Percentiles rank a stretch among this genome's conserved stretches.
Evolutionary conservation across 176 grass and related monocot genomes (phyloP).

Genomic region (Aegilops bicornis): DNA sequence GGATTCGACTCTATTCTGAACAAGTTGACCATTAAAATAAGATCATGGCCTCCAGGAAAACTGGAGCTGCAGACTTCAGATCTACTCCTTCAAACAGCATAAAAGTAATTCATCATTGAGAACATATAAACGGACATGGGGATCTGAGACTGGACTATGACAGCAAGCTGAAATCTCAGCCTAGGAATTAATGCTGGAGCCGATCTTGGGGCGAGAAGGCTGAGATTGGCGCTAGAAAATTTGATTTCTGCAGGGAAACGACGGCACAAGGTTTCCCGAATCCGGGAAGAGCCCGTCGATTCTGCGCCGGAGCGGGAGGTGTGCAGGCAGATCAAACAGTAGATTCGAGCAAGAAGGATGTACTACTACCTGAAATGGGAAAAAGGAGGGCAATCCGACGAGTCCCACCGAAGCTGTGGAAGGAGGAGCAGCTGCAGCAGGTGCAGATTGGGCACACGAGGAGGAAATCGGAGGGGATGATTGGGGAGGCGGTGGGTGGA

Average conservation of each 20-base stretch:
- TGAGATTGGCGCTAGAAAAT: neutral
- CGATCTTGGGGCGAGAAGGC: neutral
- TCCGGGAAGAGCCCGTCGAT: neutral
- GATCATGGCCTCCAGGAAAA: neutral
- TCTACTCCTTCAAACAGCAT: neutral
- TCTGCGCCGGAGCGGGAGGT: neutral
- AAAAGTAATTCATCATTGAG: neutral
- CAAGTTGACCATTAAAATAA: neutral
- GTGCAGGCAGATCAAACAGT: neutral
- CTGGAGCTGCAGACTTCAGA: neutral
- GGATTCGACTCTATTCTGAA: neutral
- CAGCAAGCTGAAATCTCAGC: neutral
- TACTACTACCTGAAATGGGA: neutral
- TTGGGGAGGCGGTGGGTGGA: neutral
- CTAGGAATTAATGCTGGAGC: neutral
- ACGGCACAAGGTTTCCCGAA: neutral
- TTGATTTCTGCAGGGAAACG: neutral
- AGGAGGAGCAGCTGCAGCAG: neutral
- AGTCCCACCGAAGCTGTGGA: too few relatives aligned
- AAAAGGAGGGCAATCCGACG: neutral
- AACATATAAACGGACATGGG: neutral
- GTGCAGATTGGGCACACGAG: neutral
- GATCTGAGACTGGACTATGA: neutral
- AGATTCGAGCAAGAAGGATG: neutral
- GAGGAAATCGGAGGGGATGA: neutral